Conservation (phyloP, 768 basidiomycete species). For the Suillus spraguei region DNA sequence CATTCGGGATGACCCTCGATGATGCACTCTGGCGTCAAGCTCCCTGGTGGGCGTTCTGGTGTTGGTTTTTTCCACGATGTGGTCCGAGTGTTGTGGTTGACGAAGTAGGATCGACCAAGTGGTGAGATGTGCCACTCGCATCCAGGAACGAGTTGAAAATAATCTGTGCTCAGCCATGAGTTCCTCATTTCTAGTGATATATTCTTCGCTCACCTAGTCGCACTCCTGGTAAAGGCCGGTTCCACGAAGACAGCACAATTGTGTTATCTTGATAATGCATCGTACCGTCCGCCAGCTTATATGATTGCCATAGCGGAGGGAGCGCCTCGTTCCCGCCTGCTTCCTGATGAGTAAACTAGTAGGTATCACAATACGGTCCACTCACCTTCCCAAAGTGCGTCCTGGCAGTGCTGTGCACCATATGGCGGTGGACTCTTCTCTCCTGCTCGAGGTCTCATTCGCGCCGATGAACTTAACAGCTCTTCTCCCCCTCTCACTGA, state of each 20-base stretch:
- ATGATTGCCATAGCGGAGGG: neutral
- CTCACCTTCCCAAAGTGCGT: neutral
- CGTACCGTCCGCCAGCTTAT: neutral
- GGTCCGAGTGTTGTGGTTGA: neutral
- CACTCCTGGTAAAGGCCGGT: slow-evolving; percentile 4
- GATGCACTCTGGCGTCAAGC: neutral
- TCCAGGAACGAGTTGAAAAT: neutral
- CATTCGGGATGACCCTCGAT: neutral
- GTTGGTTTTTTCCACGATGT: neutral
- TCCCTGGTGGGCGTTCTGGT: neutral
- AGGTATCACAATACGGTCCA: neutral
- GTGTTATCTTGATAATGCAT: neutral
- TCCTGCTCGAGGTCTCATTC: neutral
- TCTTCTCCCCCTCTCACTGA: neutral
- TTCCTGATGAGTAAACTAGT: neutral
- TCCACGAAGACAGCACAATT: too few relatives aligned
- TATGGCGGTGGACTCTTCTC: neutral
- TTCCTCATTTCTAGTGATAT: neutral
- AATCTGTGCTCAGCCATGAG: neutral
- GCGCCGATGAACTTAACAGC: neutral
- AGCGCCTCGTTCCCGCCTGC: neutral
- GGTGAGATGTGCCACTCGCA: neutral
- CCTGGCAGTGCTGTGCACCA: neutral
- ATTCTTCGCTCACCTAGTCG: neutral
- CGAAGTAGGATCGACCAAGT: neutral